Evolutionary conservation across 257 asterid species (phyloP).

Genomic region (Fraxinus americana): DNA sequence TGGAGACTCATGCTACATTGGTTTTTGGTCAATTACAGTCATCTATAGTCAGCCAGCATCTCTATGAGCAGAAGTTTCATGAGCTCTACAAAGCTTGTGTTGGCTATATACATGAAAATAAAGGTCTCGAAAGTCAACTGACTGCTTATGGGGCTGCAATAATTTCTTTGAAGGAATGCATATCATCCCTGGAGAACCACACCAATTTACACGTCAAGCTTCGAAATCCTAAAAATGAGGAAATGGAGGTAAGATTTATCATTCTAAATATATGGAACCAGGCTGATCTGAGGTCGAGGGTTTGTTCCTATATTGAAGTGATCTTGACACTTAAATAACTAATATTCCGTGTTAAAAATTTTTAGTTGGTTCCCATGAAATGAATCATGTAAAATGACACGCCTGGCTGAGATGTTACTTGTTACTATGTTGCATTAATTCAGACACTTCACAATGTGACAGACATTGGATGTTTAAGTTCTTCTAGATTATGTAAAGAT

Average conservation of each 20-base stretch:
- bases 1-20: conserved; percentile 56
- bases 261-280: not conserved
- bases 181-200: conserved; percentile 69
- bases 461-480: not conserved
- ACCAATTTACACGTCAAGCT: conserved; percentile 48
- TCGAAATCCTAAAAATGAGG: conserved; percentile 49
- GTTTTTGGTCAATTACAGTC: conserved; percentile 62
- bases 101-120: conserved; percentile 50
- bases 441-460: not conserved
- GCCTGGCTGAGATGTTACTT: not conserved
- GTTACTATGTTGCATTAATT: not conserved
- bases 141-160: conserved; percentile 71
- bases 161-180: conserved; percentile 54
- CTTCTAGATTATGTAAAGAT: not conserved
- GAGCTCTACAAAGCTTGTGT: conserved; percentile 61
- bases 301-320: conserved; percentile 3
- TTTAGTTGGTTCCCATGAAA: not conserved
- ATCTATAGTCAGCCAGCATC: conserved; percentile 52
- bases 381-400: not conserved
- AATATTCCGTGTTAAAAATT: not conserved
- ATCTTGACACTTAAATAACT: not conserved
- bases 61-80: conserved; percentile 70
- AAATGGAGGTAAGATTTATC: conserved; percentile 49
- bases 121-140: conserved; percentile 52
- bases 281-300: conserved; percentile 22